Evolutionary conservation across 1,284 basidiomycete species (phyloP), one percentile per base, ranked within the genome.

Genomic region (Anthracocystis panici-leucophaei): DNA sequence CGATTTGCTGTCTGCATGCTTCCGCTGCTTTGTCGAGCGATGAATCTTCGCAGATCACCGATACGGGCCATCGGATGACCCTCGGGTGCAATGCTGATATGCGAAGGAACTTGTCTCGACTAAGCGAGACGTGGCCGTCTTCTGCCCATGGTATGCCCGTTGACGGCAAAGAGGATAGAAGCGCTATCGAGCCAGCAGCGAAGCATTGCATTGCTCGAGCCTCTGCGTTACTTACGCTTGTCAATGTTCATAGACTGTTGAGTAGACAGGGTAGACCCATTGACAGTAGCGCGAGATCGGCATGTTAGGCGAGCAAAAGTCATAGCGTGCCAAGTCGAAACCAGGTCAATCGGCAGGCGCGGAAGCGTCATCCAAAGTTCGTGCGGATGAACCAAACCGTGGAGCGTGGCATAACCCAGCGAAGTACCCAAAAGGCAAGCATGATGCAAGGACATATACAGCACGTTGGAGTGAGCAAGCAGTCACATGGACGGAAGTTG

Each of bases 231-330:
- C 78, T 63, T 55, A 80, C 78, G 78, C 72, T 81, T 81, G 77
- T 81, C 79, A 48, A 81, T 70, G 69, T 81, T 81, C 60, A 77
- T 73, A 40, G 77, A 69, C 78, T 80, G 73, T 77, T 57, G 61
- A 18, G 16, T 16, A 2, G 27, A 55, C 68, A 62, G 63, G 48
- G 21, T 5, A 35, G 11, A 20, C 35, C 25, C 54, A 71, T 45
- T n/a, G 68, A 62, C 50, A 31, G 2, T 27, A 38, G 25, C 57
- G 63, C 25, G 38, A 20, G 20, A 12, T 8, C 9, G 10, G 23
- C 40, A 33, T 18, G 11, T 8, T 33, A 27, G 31, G 50, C 42
- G 51, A 35, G 46, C 33, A 44, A 25, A 21, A 35, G 10, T 25
- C 23, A 16, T 31, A 10, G 49, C 21, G 12, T 2, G 8, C 21